Evolutionary conservation across 768 basidiomycete species (phyloP), one percentile per base, ranked within the genome.

Genomic region (Mycena floridula): DNA sequence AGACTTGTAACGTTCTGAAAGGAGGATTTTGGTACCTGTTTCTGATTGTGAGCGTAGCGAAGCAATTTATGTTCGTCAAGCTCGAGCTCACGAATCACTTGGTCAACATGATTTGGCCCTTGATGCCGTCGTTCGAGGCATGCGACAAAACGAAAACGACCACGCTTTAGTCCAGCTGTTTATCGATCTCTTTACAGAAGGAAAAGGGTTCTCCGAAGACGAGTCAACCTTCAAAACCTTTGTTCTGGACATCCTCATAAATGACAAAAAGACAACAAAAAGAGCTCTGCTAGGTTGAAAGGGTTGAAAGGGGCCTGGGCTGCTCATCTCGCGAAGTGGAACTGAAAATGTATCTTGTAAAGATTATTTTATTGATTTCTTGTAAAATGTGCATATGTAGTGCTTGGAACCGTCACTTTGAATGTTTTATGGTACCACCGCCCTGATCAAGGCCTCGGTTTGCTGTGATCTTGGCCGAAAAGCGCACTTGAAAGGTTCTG

Each of bases 1-100:
- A n/a, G n/a, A n/a, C n/a, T n/a, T n/a, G n/a, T n/a, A n/a, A n/a
- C n/a, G n/a, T n/a, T n/a, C n/a, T n/a, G n/a, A n/a, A n/a, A n/a
- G n/a, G n/a, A n/a, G n/a, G n/a, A n/a, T n/a, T n/a, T n/a, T n/a
- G n/a, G n/a, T n/a, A n/a, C n/a, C n/a, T n/a, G n/a, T n/a, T n/a
- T n/a, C n/a, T n/a, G n/a, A n/a, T n/a, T n/a, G n/a, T n/a, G n/a
- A n/a, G n/a, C n/a, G n/a, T n/a, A n/a, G n/a, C 8, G 38, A 11
- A 21, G 25, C 7, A 38, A 65, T 62, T 23, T 65, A 65, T 46
- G 54, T 59, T 37, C 60, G 63, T 25, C 60, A 64, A 44, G 63
- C 64, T 12, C 58, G 56, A 3, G 59, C 64, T 1, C 48, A 51
- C 28, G 52, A 58, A 43, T 24, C 50, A 5, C 41, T 64, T 15